Evolutionary conservation across 768 basidiomycete species (phyloP).

Genomic region (Auricularia heimuer): DNA sequence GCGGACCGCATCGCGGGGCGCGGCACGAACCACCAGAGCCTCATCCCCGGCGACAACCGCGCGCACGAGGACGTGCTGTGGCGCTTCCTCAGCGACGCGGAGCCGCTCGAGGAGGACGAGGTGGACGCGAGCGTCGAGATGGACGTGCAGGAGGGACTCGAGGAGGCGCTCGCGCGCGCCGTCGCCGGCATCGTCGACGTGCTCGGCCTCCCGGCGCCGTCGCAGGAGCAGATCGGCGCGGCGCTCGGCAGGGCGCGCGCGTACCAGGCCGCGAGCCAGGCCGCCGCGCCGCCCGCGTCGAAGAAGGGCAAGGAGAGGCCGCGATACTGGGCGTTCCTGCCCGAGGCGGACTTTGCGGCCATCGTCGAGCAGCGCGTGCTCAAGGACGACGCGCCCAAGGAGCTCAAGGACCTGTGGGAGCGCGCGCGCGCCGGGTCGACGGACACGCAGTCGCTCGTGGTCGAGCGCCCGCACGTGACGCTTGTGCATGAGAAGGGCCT

Average conservation of each 20-base stretch:
- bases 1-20: slow-evolving; percentile 62
- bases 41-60: slow-evolving; percentile 48
- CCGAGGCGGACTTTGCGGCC: slow-evolving; percentile 54
- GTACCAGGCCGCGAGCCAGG: slow-evolving; percentile 31
- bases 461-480: slow-evolving; percentile 71
- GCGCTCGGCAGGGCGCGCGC: slow-evolving; percentile 32
- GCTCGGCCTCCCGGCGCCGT: slow-evolving; percentile 44
- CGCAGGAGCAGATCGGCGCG: slow-evolving; percentile 43
- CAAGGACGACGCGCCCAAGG: slow-evolving; percentile 20
- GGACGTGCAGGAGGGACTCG: slow-evolving; percentile 44
- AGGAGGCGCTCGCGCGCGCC: slow-evolving; percentile 46
- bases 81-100: slow-evolving; percentile 58
- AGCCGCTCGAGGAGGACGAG: slow-evolving; percentile 52
- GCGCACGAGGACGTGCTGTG: slow-evolving; percentile 75
- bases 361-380: slow-evolving; percentile 37
- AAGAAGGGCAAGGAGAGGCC: slow-evolving; percentile 22
- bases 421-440: slow-evolving; percentile 19
- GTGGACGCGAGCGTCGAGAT: slow-evolving; percentile 65
- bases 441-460: slow-evolving; percentile 36
- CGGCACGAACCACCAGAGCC: slow-evolving; percentile 75
- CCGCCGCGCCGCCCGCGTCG: slow-evolving; percentile 19
- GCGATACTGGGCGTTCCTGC: slow-evolving; percentile 72
- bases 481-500: slow-evolving; percentile 62
- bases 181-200: slow-evolving; percentile 47
- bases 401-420: slow-evolving; percentile 37